Conservation (phyloP, 2,329 filamentous ascomycete species). For the Aulographum hederae region DNA sequence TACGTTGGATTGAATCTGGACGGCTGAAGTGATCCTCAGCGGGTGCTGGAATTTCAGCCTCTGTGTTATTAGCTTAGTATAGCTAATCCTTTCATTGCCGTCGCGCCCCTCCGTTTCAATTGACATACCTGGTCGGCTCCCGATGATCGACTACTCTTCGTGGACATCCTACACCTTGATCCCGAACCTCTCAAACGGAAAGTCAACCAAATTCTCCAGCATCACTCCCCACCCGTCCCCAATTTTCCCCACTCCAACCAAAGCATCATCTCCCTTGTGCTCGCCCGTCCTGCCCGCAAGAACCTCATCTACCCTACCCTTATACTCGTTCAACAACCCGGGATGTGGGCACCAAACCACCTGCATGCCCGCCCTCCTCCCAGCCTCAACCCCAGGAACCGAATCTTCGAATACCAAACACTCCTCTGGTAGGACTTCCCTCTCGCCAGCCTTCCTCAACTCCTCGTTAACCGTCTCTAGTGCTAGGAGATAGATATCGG, state of each 20-base stretch:
- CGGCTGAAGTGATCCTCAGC: too few relatives aligned
- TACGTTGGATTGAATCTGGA: too few relatives aligned
- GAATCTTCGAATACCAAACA: slow-evolving; percentile 95
- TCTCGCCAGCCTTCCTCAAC: slow-evolving; percentile 33
- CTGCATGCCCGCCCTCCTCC: slow-evolving; percentile 81
- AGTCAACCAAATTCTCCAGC: slow-evolving; percentile 34
- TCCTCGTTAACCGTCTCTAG: slow-evolving; percentile 68
- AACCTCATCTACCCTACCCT: slow-evolving; percentile 60
- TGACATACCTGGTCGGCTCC: too few relatives aligned
- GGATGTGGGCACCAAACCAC: slow-evolving; percentile 84
- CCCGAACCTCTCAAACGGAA: slow-evolving; percentile 41
- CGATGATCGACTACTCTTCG: too few relatives aligned
- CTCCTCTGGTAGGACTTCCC: slow-evolving; percentile 58
- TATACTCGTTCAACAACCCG: slow-evolving; percentile 57
- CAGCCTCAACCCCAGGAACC: slow-evolving; percentile 81
- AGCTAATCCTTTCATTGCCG: too few relatives aligned
- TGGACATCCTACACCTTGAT: slow-evolving; percentile 25
- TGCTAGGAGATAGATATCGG: slow-evolving; percentile 85
- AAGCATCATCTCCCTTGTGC: slow-evolving; percentile 35
- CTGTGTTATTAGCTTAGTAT: too few relatives aligned
- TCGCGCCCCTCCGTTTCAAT: too few relatives aligned
- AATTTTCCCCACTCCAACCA: slow-evolving; percentile 28
- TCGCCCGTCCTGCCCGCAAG: slow-evolving; percentile 66
- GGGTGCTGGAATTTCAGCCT: too few relatives aligned
- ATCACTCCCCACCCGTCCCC: slow-evolving; percentile 42